Evolutionary conservation across 2,329 filamentous ascomycete species (phyloP).

Genomic region (Aspergillus sp.): DNA sequence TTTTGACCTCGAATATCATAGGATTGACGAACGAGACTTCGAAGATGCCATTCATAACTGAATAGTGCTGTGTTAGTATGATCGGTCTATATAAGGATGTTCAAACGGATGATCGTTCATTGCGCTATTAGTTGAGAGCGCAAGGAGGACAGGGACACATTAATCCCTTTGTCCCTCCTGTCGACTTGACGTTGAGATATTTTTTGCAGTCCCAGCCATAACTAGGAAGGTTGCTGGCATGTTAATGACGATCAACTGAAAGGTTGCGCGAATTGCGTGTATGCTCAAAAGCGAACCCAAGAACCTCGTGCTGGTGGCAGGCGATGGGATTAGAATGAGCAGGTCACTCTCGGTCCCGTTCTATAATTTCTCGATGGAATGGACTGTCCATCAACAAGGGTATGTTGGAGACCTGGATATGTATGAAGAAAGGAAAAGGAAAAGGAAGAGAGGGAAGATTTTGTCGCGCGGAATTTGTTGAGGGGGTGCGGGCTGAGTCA

Average conservation of each 20-base stretch:
- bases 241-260: not conserved
- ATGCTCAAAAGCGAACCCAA: conserved; percentile 49
- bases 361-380: conserved; percentile 46
- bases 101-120: not conserved
- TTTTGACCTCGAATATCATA: conserved; percentile 49
- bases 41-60: conserved; percentile 35
- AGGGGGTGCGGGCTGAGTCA: conserved; percentile 21
- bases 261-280: conserved; percentile 22
- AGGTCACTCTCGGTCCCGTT: conserved; percentile 42
- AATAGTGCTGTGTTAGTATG: not conserved
- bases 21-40: conserved; percentile 46
- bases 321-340: conserved; percentile 47
- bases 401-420: conserved; percentile 46
- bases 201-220: too few relatives aligned
- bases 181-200: not conserved
- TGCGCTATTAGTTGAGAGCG: not conserved
- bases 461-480: conserved; percentile 5
- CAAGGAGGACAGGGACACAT: conserved; percentile 1
- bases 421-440: conserved; percentile 25
- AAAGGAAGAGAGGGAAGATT: conserved; percentile 14
- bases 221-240: not conserved
- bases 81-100: not conserved
- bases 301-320: conserved; percentile 31
- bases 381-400: conserved; percentile 42
- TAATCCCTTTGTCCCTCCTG: not conserved